Evolutionary conservation across 305 asterid genomes (phyloP).

Genomic region (Salvia sclarea): DNA sequence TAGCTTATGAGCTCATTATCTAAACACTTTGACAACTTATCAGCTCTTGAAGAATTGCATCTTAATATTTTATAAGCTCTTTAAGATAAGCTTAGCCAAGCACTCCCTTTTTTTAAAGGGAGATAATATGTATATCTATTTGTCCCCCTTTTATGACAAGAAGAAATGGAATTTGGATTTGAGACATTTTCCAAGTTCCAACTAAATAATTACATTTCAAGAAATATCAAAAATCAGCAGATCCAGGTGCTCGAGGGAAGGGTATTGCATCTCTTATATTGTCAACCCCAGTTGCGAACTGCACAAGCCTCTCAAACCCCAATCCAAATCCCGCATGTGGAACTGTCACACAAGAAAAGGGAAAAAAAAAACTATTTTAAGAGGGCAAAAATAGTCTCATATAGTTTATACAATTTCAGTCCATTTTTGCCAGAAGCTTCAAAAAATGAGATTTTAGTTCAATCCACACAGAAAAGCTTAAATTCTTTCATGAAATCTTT

Average conservation of each 20-base stretch:
- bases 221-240: slow-evolving; percentile 72
- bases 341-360: slow-evolving; percentile 62
- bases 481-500: background rate
- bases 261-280: slow-evolving; percentile 93
- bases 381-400: background rate
- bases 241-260: slow-evolving; percentile 93
- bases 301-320: slow-evolving; percentile 98
- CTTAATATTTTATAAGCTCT: too few species aligned
- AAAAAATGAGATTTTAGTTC: too few species aligned
- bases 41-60: too few species aligned
- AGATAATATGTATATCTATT: too few species aligned
- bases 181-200: too few species aligned
- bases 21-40: too few species aligned
- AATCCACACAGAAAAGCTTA: background rate
- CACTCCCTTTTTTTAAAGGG: too few species aligned
- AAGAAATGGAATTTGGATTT: background rate
- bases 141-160: too few species aligned
- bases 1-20: too few species aligned
- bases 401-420: too few species aligned
- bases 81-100: too few species aligned
- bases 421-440: too few species aligned
- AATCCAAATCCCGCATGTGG: slow-evolving; percentile 98
- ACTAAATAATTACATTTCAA: slow-evolving; percentile 3
- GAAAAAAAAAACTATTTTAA: background rate
- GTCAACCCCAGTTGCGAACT: slow-evolving; percentile 90